Base-by-base conservation (phyloP, 2,329 filamentous ascomycete genomes). In the Fusarium nematophilum region DNA sequence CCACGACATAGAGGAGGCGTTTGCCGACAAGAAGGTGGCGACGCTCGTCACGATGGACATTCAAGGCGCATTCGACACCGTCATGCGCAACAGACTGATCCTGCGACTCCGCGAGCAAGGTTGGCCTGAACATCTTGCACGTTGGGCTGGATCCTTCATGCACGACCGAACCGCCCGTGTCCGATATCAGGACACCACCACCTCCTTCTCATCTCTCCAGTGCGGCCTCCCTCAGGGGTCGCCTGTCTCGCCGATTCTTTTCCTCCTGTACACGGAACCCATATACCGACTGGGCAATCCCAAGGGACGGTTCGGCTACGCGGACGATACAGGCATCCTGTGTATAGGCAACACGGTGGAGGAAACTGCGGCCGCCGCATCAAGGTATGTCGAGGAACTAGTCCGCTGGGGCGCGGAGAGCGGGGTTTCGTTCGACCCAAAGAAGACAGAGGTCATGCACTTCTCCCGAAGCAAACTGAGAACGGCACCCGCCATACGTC, bases 1-100 rank as follows among this genome's bases (percentile, higher is more conserved):
- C 17, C 42, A 66, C 27, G 47, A 69, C 9, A 58, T 67, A 3
- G 60, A 70, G 36, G 55, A 52, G 42, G 58, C 57, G 9, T 51
- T 67, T 7, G 42, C 49, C 5, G 21, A 30, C 14, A 53, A 52
- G 11, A 21, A 51, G 25, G 54, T 65, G 8, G 52, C 43, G 7
- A 62, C 49, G 9, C 31, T 67, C 9, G 27, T 63, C 21, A 66
- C 54, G 1, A 49, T 65, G 9, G 51, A 67, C 29, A 55, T 62
- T 14, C 25, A 63, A 27, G 62, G 62, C 4, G 62, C 64, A 3
- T 66, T 66, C 30, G 53, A 68, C 31, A 58, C 48, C 3, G 56
- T 62, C 13, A 50, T 67, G 38, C 39, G 51, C 6, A 65, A 65
- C 43, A 51, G 62, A 25, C 53, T 68, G 7, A 27, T 58, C 31